Evolutionary conservation across 1,284 basidiomycete genomes (phyloP), one percentile per base, ranked within the genome.

Genomic region (Cutaneotrichosporon sp.): DNA sequence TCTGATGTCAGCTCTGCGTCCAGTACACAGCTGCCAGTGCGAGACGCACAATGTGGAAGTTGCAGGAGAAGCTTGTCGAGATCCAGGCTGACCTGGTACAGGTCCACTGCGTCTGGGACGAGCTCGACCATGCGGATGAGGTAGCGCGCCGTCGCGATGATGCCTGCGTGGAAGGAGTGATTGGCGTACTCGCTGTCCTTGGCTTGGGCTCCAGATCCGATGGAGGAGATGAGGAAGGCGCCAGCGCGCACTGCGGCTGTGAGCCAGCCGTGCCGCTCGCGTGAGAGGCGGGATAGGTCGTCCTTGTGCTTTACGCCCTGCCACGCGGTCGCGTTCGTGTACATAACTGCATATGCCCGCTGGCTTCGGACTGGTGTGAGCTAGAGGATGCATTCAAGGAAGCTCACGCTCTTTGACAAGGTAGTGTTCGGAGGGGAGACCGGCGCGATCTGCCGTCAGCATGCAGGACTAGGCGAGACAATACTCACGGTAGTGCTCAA

Each of bases 101-200:
- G 29, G 37, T 59, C 54, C 31, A 51, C 52, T 3, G 39, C 54
- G 5, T 51, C 48, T 3, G 60, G 60, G 3, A 57, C 32, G 16
- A 61, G 46, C 12, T 43, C 49, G 4, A 48, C 50, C 44, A 59
- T 54, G 24, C 57, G 51, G 22, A 61, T 54, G 12, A 61, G 54
- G 29, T 55, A 57, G 6, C 54, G 51, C 0, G 60, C 48, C 24
- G 50, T 55, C 8, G 55, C 44, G 14, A 58, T 50, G 33, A 59
- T 52, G 8, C 46, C 60, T 8, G 56, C 38, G 43, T 55, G 52
- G 38, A 54, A 54, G 32, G 17, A 17, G 47, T 54, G 52, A 25
- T 54, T 54, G 11, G 42, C 46, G 17, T 47, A 54, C 38, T 54
- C 52, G 20, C 43, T 41, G 32, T 51, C 34, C 24, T 46, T 43